Evolutionary conservation across 352 stramenopile genomes (phyloP).

Genomic region (Elongisporangium anandrum): DNA sequence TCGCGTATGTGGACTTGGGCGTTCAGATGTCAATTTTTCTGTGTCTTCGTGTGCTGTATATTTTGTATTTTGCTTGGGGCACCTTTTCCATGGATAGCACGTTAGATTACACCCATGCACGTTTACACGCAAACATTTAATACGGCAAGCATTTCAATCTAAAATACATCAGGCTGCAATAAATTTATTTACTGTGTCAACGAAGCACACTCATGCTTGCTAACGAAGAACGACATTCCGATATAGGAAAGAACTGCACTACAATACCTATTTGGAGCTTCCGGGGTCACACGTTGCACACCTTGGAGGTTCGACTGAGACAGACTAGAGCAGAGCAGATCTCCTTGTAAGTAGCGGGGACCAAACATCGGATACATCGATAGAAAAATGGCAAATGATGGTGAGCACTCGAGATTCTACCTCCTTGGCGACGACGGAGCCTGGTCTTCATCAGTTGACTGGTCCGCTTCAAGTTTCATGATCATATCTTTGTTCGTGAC

Average conservation of each 20-base stretch:
- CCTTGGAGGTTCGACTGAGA: neutral
- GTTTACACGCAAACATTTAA: neutral
- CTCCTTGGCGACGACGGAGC: slow-evolving; percentile 17
- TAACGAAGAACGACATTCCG: slow-evolving; percentile 3
- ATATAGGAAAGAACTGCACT: slow-evolving; percentile 6
- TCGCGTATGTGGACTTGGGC: neutral
- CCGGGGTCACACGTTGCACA: slow-evolving; percentile 18
- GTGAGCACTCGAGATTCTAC: slow-evolving; percentile 19
- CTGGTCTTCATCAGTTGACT: slow-evolving; percentile 6
- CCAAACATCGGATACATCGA: neutral
- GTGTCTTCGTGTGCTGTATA: neutral
- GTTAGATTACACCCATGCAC: neutral
- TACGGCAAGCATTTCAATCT: neutral
- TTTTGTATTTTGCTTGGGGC: neutral
- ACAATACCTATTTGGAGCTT: slow-evolving; percentile 35
- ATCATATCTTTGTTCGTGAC: slow-evolving; percentile 82
- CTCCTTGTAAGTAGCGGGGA: neutral
- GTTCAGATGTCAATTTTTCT: neutral
- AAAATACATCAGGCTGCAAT: neutral
- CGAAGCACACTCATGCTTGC: neutral
- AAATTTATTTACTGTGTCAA: neutral
- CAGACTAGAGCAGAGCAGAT: neutral
- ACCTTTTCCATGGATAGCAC: neutral
- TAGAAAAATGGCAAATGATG: neutral
- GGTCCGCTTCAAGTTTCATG: slow-evolving; percentile 35